A percentile compares a stretch with the other conserved stretches of the same genome.
phyloP scores from a whole-genome alignment of 805 yeast species.

The Wickerhamia fluorescens region DNA sequence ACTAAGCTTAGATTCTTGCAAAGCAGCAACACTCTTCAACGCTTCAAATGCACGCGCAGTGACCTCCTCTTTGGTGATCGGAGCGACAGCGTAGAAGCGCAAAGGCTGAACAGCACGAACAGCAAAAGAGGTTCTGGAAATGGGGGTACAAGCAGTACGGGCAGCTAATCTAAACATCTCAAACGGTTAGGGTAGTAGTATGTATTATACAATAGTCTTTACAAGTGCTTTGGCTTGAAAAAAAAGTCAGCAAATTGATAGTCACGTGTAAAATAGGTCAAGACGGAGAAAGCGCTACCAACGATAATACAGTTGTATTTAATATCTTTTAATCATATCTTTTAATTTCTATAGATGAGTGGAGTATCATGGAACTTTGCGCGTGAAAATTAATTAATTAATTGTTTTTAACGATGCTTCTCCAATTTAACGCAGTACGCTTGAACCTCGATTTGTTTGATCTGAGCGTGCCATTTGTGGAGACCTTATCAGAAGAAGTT shows the following conservation, averaged over 20 bases:
- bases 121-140: slow-evolving; percentile 24
- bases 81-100: slow-evolving; percentile 55
- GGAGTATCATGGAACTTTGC: too few species aligned
- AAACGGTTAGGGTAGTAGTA: too few species aligned
- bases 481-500: slow-evolving; percentile 15
- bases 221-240: too few species aligned
- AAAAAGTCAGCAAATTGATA: too few species aligned
- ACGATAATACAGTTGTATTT: too few species aligned
- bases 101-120: slow-evolving; percentile 23
- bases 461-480: slow-evolving; percentile 5
- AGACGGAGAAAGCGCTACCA: too few species aligned
- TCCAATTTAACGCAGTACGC: slow-evolving; percentile 35
- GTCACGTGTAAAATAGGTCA: too few species aligned
- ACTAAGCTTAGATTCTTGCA: slow-evolving; percentile 37
- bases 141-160: slow-evolving; percentile 34
- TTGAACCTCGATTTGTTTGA: slow-evolving; percentile 14
- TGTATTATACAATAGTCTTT: too few species aligned
- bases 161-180: slow-evolving; percentile 48
- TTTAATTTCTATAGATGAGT: too few species aligned
- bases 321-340: too few species aligned
- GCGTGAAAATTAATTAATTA: too few species aligned
- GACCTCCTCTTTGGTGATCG: slow-evolving; percentile 71
- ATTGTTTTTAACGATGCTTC: slow-evolving; percentile 15
- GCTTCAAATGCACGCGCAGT: slow-evolving; percentile 78
- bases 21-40: slow-evolving; percentile 47